Percentiles rank a stretch among this genome's conserved stretches.
Evolutionary conservation across 352 stramenopile genomes (phyloP).

Genomic region (Ochromonadaceae sp.): DNA sequence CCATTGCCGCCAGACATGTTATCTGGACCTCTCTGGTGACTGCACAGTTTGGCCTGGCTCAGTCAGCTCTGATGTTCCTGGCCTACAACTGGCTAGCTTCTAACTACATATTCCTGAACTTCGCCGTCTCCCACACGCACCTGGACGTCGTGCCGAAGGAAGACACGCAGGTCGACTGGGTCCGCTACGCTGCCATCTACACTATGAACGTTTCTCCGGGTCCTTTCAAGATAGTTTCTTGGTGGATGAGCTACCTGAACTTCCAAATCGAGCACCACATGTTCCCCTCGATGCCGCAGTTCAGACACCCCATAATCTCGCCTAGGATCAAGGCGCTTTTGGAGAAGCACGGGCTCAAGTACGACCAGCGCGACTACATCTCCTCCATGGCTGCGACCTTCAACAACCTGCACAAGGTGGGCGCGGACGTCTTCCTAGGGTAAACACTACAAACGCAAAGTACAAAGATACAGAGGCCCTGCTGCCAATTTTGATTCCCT

Average conservation of each 20-base stretch:
- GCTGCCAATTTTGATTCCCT: too few species aligned
- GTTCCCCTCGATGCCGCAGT: slow-evolving; percentile 27
- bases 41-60: not conserved
- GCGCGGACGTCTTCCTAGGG: slow-evolving; percentile 5
- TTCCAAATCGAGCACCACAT: slow-evolving; percentile 27
- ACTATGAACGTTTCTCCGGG: slow-evolving; percentile 25
- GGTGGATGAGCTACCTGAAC: slow-evolving; percentile 29
- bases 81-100: slow-evolving; percentile 16
- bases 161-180: slow-evolving; percentile 26
- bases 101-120: slow-evolving; percentile 31
- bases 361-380: slow-evolving; percentile 23
- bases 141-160: slow-evolving; percentile 20
- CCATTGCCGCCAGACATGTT: slow-evolving; percentile 7
- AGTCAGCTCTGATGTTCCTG: slow-evolving; percentile 11
- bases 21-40: slow-evolving; percentile 11
- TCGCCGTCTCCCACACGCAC: slow-evolving; percentile 29
- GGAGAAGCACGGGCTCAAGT: slow-evolving; percentile 26
- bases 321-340: slow-evolving; percentile 22
- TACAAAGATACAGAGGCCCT: too few species aligned
- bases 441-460: too few species aligned
- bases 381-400: slow-evolving; percentile 22
- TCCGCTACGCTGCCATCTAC: slow-evolving; percentile 26
- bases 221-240: slow-evolving; percentile 16
- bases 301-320: slow-evolving; percentile 25
- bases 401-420: slow-evolving; percentile 27